These are phyloP conservation scores for Earliella scabrosa DNA, from an alignment of 1,284 basidiomycete species.

Conservation along the genomic window DNA sequence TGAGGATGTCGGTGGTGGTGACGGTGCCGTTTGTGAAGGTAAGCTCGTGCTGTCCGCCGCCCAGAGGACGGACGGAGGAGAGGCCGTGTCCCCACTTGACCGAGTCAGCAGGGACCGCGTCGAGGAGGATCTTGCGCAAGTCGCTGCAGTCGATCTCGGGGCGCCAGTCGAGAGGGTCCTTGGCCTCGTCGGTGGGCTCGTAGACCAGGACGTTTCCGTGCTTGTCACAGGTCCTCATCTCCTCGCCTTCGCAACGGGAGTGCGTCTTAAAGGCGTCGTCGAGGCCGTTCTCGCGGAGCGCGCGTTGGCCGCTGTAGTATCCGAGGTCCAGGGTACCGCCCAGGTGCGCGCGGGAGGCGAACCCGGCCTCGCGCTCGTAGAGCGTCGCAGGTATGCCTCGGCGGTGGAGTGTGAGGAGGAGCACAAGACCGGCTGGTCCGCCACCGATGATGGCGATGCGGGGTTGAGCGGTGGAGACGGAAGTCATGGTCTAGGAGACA, in stretches of 20 bases:
- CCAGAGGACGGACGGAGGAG: neutral
- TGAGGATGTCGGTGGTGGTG: constrained; percentile 29
- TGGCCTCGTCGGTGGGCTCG: neutral
- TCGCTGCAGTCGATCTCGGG: constrained; percentile 13
- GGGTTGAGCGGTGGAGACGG: neutral
- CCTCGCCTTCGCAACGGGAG: constrained; percentile 14
- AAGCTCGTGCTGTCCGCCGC: constrained; percentile 6
- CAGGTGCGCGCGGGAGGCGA: constrained; percentile 3
- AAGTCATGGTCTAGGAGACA: neutral
- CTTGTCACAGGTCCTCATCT: constrained; percentile 2
- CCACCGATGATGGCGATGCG: neutral
- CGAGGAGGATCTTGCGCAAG: constrained; percentile 7
- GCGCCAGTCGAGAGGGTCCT: neutral
- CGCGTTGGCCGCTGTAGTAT: constrained; percentile 14
- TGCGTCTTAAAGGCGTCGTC: constrained; percentile 10
- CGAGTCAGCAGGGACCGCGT: constrained; percentile 3
- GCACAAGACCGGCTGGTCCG: neutral
- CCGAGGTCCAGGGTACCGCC: constrained; percentile 17
- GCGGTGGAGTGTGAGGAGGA: neutral
- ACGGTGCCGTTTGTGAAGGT: constrained; percentile 6
- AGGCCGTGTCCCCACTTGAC: constrained; percentile 14
- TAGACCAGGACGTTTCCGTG: constrained; percentile 1
- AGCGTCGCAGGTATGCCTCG: neutral
- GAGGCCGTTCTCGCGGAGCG: constrained; percentile 15
- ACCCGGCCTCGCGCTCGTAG: neutral